Evolutionary conservation across 2,329 filamentous ascomycete genomes (phyloP).

Genomic region (Microdochium nivale): DNA sequence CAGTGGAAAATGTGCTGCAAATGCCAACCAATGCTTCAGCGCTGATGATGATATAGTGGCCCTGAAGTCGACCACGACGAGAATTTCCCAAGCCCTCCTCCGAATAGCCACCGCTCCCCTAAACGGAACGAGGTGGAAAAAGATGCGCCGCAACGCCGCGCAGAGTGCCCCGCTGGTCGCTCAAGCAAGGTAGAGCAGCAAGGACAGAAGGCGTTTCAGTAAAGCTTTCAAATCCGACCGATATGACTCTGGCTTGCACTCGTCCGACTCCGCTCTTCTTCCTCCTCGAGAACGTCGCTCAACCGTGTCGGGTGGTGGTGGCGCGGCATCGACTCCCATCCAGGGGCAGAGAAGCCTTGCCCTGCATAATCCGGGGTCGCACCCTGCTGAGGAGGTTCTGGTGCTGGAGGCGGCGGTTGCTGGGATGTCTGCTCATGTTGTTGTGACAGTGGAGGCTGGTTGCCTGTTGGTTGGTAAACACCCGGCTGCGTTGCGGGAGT

Average conservation of each 20-base stretch:
- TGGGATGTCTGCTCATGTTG: constrained; percentile 6
- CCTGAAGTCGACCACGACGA: no score
- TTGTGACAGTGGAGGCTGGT: neutral
- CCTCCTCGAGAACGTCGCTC: constrained; percentile 81
- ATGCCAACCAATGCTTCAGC: neutral
- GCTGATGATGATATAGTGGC: neutral
- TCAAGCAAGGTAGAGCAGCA: no score
- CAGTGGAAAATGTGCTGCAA: neutral
- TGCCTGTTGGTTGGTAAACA: constrained; percentile 19
- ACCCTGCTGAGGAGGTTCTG: constrained; percentile 22
- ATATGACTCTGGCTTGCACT: constrained; percentile 59
- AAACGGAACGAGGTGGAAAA: no score
- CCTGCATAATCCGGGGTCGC: constrained; percentile 54
- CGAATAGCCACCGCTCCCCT: no score
- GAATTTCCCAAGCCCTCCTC: no score
- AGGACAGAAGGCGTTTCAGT: neutral
- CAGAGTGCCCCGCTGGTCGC: no score
- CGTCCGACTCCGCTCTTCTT: constrained; percentile 72
- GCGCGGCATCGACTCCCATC: constrained; percentile 62
- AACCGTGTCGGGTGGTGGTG: constrained; percentile 84
- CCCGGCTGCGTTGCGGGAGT: constrained; percentile 34
- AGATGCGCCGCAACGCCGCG: no score
- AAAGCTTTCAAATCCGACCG: constrained; percentile 28
- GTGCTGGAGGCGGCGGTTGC: constrained; percentile 9
- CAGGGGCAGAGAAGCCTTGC: constrained; percentile 55